Percentiles rank a stretch among this genome's conserved stretches.
Evolutionary conservation across 768 basidiomycete genomes (phyloP).

Genomic region (Baorangia bicolor): DNA sequence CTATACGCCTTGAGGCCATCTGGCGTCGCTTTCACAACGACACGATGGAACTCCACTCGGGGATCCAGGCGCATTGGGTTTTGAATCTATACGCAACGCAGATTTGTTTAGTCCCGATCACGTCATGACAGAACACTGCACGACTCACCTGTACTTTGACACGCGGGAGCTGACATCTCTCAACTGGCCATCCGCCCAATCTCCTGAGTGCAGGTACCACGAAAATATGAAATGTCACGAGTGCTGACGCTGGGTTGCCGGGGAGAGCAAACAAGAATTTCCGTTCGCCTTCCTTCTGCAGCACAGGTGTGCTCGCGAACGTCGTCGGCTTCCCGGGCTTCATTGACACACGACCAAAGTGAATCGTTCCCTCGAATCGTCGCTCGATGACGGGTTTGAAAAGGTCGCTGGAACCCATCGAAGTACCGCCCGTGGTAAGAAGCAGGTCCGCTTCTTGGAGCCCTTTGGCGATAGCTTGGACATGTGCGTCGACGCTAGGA

Average conservation of each 20-base stretch:
- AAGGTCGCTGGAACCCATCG: slow-evolving; percentile 87
- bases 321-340: slow-evolving; percentile 90
- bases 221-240: slow-evolving; percentile 84
- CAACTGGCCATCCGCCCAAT: slow-evolving; percentile 65
- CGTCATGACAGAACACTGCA: background rate
- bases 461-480: slow-evolving; percentile 54
- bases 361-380: slow-evolving; percentile 69
- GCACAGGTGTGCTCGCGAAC: slow-evolving; percentile 71
- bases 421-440: slow-evolving; percentile 86
- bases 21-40: slow-evolving; percentile 46
- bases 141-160: slow-evolving; percentile 60
- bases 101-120: background rate
- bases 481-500: slow-evolving; percentile 55
- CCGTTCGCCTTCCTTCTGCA: slow-evolving; percentile 27
- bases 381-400: slow-evolving; percentile 88
- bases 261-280: slow-evolving; percentile 84
- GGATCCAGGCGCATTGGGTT: slow-evolving; percentile 65
- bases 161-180: slow-evolving; percentile 55
- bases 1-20: slow-evolving; percentile 64
- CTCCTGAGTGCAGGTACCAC: slow-evolving; percentile 76
- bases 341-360: slow-evolving; percentile 83
- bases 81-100: slow-evolving; percentile 43
- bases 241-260: slow-evolving; percentile 85
- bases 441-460: slow-evolving; percentile 68
- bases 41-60: slow-evolving; percentile 83